Percentiles rank a stretch among this genome's conserved stretches.
These are phyloP conservation scores for Urochloa ruziziensis DNA, from an alignment of 176 grass and related monocot species.

Conservation along the genomic window DNA sequence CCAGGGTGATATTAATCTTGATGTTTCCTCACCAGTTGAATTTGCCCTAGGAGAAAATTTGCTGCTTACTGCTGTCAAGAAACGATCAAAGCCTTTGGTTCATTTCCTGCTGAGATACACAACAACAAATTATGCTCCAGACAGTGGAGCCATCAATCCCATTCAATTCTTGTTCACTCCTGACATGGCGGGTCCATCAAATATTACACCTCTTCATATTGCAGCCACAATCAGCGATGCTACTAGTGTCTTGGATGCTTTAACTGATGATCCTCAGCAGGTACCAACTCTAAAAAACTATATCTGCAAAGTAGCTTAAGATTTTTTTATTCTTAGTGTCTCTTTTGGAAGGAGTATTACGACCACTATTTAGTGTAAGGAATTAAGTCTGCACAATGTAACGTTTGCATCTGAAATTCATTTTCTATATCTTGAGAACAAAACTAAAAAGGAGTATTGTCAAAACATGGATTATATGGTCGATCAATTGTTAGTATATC, in stretches of 20 bases:
- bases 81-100: constrained; percentile 58
- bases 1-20: constrained; percentile 44
- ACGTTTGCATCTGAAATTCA: neutral
- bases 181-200: constrained; percentile 43
- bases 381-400: neutral
- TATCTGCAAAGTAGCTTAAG: neutral
- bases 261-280: constrained; percentile 74
- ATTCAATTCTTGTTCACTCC: constrained; percentile 59
- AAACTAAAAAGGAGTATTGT: neutral
- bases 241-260: constrained; percentile 62
- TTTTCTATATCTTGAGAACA: neutral
- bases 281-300: constrained; percentile 32
- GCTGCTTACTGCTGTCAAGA: constrained; percentile 46
- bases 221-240: constrained; percentile 54
- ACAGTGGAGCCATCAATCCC: neutral
- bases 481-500: constrained; percentile 3
- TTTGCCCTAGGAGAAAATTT: constrained; percentile 47
- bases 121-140: neutral
- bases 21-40: constrained; percentile 43
- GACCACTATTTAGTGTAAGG: neutral
- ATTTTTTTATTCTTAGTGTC: neutral
- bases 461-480: neutral
- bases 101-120: constrained; percentile 60
- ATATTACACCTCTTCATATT: constrained; percentile 73
- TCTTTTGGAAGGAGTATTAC: neutral